Base-by-base conservation (phyloP, 1,284 basidiomycete species). In the Anthracocystis walkeri region DNA sequence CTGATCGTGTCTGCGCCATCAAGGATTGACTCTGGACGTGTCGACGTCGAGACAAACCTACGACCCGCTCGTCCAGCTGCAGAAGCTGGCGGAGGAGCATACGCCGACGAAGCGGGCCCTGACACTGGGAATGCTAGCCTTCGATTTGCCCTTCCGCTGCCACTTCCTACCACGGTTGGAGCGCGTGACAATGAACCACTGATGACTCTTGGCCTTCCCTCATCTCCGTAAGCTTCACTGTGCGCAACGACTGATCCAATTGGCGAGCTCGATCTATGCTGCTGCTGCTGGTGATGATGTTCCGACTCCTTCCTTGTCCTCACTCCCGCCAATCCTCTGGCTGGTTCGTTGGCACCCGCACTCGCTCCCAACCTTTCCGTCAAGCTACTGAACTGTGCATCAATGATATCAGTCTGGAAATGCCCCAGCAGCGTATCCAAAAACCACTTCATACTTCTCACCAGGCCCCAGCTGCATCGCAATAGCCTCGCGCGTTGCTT, bases 401-500 rank as follows among this genome's bases (percentile, higher is more conserved):
- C 94, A 31, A 95, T 89, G 7, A 96, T 93, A 77, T 96, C 94
- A 73, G 90, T 92, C 92, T 94, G 93, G 35, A 80, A 79, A 44
- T 80, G 79, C 7, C 90, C 90, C 8, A 95, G 82, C 35, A 86
- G 75, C 62, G 90, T 91, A 80, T 95, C 94, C 62, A 96, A 87
- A 83, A 95, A 95, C 93, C 94, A 95, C 50, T 91, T 89, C 93
- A 95, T 94, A 77, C 92, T 90, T 69, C 93, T 86, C 18, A 94
- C 91, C 18, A 92, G 89, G 0, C 92, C 92, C 93, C 94, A 96
- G 0, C 91, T 91, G 73, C 90, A 90, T 61, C 93, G 87, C 53
- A 93, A 86, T 20, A 94, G 87, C 33, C 92, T 63, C 11, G 62
- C 71, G 0, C 79, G 71, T 7, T 68, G 71, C 49, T 90, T 89